phyloP scores from a whole-genome alignment of 345 rosid genomes.

The Eucalyptus paniculata region DNA sequence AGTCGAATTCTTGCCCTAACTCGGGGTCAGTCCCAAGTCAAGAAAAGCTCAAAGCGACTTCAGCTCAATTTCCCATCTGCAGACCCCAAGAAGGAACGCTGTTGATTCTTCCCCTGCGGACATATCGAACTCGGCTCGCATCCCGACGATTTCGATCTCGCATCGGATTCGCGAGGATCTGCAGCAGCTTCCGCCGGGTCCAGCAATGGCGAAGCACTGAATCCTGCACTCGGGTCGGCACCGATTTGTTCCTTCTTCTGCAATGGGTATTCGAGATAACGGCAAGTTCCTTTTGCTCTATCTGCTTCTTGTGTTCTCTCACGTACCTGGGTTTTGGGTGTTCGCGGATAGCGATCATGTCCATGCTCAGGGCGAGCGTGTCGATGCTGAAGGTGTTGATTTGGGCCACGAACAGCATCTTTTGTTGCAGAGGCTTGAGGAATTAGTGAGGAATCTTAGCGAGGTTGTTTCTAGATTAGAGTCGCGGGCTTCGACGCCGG shows the following conservation, averaged over 20 bases:
- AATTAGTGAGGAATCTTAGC: constrained; percentile 54
- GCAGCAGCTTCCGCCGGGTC: not conserved
- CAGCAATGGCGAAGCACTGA: not conserved
- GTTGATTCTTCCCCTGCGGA: not conserved
- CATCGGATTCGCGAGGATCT: not conserved
- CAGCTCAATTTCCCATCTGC: not conserved
- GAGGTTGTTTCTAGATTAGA: constrained; percentile 64
- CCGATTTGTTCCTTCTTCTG: not conserved
- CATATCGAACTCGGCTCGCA: not conserved
- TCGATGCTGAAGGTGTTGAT: not conserved
- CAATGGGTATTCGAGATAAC: constrained; percentile 35
- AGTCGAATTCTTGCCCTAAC: not conserved
- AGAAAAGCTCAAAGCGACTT: not conserved
- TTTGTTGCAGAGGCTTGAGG: constrained; percentile 56
- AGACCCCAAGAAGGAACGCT: not conserved
- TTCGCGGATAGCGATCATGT: constrained; percentile 14
- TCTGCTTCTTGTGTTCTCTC: constrained; percentile 28
- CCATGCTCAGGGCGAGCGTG: constrained; percentile 7
- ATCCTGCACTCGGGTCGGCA: not conserved
- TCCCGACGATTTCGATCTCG: not conserved
- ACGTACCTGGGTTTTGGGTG: not conserved
- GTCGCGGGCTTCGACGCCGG: constrained; percentile 3
- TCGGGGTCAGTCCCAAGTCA: not conserved
- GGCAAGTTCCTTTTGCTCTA: constrained; percentile 47
- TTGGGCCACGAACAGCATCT: constrained; percentile 12